Evolutionary conservation across 768 basidiomycete species (phyloP).

Genomic region (Termitomyces sp.): DNA sequence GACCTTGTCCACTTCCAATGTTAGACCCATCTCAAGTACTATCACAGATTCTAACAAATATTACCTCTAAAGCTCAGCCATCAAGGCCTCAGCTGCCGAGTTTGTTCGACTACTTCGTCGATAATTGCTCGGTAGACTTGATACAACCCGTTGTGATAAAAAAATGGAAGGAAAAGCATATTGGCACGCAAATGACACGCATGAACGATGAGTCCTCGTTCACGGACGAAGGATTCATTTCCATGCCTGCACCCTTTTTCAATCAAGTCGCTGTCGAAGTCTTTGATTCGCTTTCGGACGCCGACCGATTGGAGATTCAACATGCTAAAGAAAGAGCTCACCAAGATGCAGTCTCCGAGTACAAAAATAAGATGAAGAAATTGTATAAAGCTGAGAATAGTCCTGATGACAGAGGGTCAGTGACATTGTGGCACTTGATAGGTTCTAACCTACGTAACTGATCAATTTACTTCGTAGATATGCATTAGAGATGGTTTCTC

Average conservation of each 20-base stretch:
- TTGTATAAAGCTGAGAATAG: background rate
- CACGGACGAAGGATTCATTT: background rate
- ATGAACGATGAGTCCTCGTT: background rate
- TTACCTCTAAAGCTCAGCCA: background rate
- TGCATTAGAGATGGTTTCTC: background rate
- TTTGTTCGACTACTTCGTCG: conserved; percentile 1
- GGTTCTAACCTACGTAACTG: background rate
- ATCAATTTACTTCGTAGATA: background rate
- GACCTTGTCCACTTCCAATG: background rate
- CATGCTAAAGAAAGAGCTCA: background rate
- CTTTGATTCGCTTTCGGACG: background rate
- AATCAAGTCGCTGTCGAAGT: background rate
- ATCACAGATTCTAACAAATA: background rate
- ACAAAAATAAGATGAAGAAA: background rate
- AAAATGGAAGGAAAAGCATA: background rate
- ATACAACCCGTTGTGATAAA: background rate
- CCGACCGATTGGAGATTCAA: background rate
- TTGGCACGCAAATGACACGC: background rate
- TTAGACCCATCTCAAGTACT: background rate
- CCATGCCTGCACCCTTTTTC: background rate
- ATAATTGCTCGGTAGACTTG: background rate
- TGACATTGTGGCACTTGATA: background rate
- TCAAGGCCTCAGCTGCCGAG: background rate
- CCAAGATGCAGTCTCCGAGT: background rate
- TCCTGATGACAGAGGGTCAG: background rate